Percentiles rank a stretch among this genome's conserved stretches.
Conservation (phyloP, 257 asterid species). For the Nicotiana obtusifolia region DNA sequence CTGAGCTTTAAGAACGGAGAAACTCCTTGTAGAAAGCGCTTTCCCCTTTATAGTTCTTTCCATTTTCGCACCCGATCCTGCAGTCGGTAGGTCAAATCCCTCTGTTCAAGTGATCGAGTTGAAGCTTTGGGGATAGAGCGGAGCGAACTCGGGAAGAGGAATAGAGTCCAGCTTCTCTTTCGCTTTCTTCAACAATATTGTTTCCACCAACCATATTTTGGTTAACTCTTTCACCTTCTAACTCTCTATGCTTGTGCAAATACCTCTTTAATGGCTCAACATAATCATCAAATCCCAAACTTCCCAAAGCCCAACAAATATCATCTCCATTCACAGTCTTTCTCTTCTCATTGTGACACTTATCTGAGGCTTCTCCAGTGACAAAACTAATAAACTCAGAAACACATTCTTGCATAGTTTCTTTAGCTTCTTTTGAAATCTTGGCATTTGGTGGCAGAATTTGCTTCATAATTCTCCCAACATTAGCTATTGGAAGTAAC, state of each 20-base stretch:
- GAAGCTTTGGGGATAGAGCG: too few relatives aligned
- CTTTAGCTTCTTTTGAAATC: slow-evolving; percentile 70
- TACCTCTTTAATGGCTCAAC: slow-evolving; percentile 49
- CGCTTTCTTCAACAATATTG: neutral
- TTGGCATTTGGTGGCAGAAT: slow-evolving; percentile 53
- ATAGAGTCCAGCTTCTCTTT: neutral
- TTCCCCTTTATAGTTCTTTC: neutral
- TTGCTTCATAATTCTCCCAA: slow-evolving; percentile 67
- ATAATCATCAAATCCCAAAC: slow-evolving; percentile 58
- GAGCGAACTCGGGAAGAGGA: too few relatives aligned
- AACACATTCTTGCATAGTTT: slow-evolving; percentile 70
- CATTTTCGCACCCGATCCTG: too few relatives aligned
- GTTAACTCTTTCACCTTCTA: slow-evolving; percentile 42
- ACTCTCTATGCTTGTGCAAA: slow-evolving; percentile 51
- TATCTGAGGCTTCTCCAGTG: slow-evolving; percentile 62
- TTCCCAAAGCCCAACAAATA: slow-evolving; percentile 50
- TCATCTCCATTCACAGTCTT: slow-evolving; percentile 75
- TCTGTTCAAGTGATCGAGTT: too few relatives aligned
- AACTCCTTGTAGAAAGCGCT: neutral
- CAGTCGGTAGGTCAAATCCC: too few relatives aligned
- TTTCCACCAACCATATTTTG: slow-evolving; percentile 16
- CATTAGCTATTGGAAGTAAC: slow-evolving; percentile 61
- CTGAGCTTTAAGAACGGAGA: neutral
- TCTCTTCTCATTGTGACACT: slow-evolving; percentile 54
- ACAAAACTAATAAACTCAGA: slow-evolving; percentile 71